These are phyloP conservation scores for Penicillium desertorum DNA, from an alignment of 495 filamentous ascomycete genomes.

Conservation along the genomic window DNA sequence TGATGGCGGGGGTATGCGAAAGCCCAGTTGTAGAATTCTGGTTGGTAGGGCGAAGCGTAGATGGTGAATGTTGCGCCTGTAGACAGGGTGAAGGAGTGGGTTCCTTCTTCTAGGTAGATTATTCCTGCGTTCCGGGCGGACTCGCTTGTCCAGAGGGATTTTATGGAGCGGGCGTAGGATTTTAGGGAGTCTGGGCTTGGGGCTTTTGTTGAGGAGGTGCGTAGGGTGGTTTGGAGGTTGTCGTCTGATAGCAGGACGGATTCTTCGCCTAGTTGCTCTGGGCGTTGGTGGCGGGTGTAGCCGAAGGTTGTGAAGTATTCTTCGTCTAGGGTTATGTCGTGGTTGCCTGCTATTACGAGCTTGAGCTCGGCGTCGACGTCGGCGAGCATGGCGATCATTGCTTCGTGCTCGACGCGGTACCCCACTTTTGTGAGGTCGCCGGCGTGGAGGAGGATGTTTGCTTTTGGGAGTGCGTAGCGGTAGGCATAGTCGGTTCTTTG, in stretches of 20 bases:
- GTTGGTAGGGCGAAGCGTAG: conserved; percentile 69
- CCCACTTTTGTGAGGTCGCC: conserved; percentile 71
- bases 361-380: conserved; percentile 65
- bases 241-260: conserved; percentile 14
- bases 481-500: conserved; percentile 34
- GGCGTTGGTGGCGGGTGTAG: conserved; percentile 33
- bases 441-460: conserved; percentile 69
- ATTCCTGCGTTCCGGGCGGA: conserved; percentile 53
- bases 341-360: conserved; percentile 78
- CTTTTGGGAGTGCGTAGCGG: conserved; percentile 50
- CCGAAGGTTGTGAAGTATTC: conserved; percentile 45
- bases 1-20: conserved; percentile 58
- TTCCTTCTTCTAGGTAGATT: conserved; percentile 67
- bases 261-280: conserved; percentile 20
- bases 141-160: conserved; percentile 49
- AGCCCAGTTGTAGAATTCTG: conserved; percentile 58
- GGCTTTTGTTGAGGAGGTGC: background rate
- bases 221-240: conserved; percentile 7
- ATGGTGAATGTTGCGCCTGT: conserved; percentile 62
- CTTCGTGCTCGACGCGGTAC: conserved; percentile 52
- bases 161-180: conserved; percentile 28
- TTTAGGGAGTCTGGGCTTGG: conserved; percentile 15
- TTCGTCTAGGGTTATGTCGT: conserved; percentile 70
- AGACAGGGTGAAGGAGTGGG: conserved; percentile 50
- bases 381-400: conserved; percentile 53